Conservation (phyloP, 192 early-diverging fungal genomes). For the Radiomyces spectabilis region DNA sequence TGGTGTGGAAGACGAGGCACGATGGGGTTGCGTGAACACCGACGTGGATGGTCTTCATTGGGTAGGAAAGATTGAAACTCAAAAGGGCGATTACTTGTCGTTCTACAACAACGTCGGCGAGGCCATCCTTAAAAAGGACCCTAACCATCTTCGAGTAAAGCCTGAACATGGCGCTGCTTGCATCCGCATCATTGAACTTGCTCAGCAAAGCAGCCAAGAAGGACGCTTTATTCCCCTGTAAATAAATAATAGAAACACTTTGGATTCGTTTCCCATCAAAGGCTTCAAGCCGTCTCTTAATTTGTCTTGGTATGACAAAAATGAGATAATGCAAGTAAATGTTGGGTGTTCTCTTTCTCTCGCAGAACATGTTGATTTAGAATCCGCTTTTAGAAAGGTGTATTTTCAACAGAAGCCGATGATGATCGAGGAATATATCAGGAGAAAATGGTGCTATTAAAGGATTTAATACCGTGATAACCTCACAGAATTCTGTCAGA, state of each 20-base stretch:
- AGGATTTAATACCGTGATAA: no score
- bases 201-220: constrained; percentile 53
- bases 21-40: constrained; percentile 45
- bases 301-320: no score
- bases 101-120: constrained; percentile 62
- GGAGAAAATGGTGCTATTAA: no score
- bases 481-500: no score
- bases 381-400: no score
- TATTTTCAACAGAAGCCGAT: no score
- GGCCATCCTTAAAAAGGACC: constrained; percentile 40
- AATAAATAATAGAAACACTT: constrained; percentile 1
- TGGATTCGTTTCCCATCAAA: no score
- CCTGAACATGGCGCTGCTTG: constrained; percentile 59
- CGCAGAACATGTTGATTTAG: no score
- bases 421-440: no score
- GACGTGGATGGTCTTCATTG: constrained; percentile 40
- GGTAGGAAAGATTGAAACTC: constrained; percentile 47
- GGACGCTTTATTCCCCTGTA: constrained; percentile 39
- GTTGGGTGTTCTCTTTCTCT: no score
- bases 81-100: constrained; percentile 46
- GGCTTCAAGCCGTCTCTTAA: no score
- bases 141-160: constrained; percentile 39
- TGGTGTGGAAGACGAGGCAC: constrained; percentile 43
- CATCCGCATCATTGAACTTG: constrained; percentile 63
- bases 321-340: no score